Percentiles rank a stretch among this genome's conserved stretches.
These are phyloP conservation scores for Beauveria scarabaeidicola DNA, from an alignment of 2,329 filamentous ascomycete genomes.

Conservation along the genomic window DNA sequence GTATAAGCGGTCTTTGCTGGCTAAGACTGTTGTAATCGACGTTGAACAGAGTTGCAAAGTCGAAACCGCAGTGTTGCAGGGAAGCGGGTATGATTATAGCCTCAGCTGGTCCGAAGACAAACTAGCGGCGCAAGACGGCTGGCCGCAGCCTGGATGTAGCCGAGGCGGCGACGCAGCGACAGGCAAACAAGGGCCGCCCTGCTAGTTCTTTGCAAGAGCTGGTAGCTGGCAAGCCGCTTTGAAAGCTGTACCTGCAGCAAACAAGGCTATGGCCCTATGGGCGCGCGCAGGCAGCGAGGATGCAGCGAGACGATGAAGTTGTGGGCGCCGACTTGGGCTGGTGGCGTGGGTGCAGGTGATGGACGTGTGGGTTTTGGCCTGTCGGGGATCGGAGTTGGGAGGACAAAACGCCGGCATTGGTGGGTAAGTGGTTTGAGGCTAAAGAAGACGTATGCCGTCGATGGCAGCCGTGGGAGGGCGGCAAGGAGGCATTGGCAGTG, in stretches of 20 bases:
- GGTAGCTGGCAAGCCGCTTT: background rate
- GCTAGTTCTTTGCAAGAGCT: background rate
- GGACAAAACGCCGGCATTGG: background rate
- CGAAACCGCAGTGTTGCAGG: background rate
- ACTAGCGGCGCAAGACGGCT: background rate
- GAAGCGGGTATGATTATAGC: background rate
- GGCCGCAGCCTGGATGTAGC: background rate
- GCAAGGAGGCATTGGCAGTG: background rate
- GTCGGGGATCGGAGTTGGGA: conserved; percentile 3
- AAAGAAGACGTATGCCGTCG: background rate
- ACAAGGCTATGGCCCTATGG: background rate
- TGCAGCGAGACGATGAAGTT: background rate
- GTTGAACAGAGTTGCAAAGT: background rate
- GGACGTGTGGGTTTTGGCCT: background rate
- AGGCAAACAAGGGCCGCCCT: background rate
- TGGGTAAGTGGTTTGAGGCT: background rate
- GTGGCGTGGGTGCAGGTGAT: background rate
- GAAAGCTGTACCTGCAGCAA: background rate
- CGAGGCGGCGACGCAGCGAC: background rate
- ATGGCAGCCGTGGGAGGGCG: background rate
- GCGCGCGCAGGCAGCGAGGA: background rate
- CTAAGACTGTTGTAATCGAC: background rate
- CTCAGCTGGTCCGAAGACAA: background rate
- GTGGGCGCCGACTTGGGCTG: background rate
- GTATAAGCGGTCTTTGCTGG: background rate